These are phyloP conservation scores for Aspergillus panamensis DNA, from an alignment of 495 filamentous ascomycete genomes.

Conservation along the genomic window DNA sequence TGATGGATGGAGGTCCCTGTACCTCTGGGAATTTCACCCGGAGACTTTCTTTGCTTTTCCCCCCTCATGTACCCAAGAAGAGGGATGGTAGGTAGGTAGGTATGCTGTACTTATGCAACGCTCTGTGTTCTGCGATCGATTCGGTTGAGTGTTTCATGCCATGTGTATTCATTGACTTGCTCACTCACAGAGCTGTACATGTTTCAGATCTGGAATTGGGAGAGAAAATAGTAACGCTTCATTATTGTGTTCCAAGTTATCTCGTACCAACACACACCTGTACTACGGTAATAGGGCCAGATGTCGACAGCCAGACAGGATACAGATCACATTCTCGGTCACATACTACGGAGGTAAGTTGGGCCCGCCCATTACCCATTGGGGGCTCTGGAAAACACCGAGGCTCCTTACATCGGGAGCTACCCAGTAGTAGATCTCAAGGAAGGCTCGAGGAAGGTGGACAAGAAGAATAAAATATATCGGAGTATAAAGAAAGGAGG, in stretches of 20 bases:
- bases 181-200: background rate
- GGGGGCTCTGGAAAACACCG: background rate
- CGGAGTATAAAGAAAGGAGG: background rate
- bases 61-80: background rate
- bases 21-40: background rate
- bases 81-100: background rate
- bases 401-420: slow-evolving; percentile 3
- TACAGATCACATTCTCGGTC: slow-evolving; percentile 21
- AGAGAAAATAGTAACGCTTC: background rate
- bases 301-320: slow-evolving; percentile 10
- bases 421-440: background rate
- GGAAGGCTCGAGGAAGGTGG: background rate
- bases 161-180: background rate
- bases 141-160: slow-evolving; percentile 11
- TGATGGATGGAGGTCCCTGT: too few species aligned
- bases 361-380: background rate
- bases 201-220: slow-evolving; percentile 11
- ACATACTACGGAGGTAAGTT: slow-evolving; percentile 11
- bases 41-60: background rate
- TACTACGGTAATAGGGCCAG: slow-evolving; percentile 16
- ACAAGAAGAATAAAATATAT: background rate
- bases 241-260: too few species aligned
- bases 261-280: slow-evolving; percentile 8
- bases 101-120: background rate
- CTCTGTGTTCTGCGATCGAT: background rate